phyloP scores from a whole-genome alignment of 2,329 filamentous ascomycete species.

The Lojkania enalia region DNA sequence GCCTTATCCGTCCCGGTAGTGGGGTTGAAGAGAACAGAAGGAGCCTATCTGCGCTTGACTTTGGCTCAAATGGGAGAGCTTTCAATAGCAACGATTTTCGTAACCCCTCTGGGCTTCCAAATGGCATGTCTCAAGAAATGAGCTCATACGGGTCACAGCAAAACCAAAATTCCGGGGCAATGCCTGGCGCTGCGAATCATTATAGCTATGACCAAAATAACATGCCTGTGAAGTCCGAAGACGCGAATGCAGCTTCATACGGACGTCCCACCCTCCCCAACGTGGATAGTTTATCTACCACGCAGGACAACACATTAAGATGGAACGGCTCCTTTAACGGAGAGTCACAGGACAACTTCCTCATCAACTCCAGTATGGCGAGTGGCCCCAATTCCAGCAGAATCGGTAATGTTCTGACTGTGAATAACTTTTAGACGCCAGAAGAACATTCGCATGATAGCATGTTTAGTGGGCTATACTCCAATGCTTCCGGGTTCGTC shows the following conservation, averaged over 20 bases:
- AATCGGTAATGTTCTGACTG: slow-evolving; percentile 48
- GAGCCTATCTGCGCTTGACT: slow-evolving; percentile 42
- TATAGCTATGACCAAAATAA: slow-evolving; percentile 42
- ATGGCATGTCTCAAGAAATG: slow-evolving; percentile 30
- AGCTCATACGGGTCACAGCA: slow-evolving; percentile 33
- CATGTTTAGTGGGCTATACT: slow-evolving; percentile 55
- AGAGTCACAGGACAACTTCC: slow-evolving; percentile 49
- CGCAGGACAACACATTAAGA: slow-evolving; percentile 46
- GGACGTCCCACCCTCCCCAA: slow-evolving; percentile 41
- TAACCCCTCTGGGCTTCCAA: slow-evolving; percentile 30
- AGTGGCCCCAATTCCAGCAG: slow-evolving; percentile 49
- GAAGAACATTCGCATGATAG: slow-evolving; percentile 51
- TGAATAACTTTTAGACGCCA: slow-evolving; percentile 46
- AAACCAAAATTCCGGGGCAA: slow-evolving; percentile 24
- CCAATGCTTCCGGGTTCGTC: slow-evolving; percentile 49
- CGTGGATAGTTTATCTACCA: slow-evolving; percentile 40
- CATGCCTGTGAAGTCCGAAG: slow-evolving; percentile 41
- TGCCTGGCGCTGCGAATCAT: slow-evolving; percentile 27
- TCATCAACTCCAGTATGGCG: slow-evolving; percentile 53
- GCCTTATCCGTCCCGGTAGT: slow-evolving; percentile 49
- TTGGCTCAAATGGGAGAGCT: slow-evolving; percentile 30
- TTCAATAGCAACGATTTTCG: slow-evolving; percentile 42
- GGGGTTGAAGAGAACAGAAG: slow-evolving; percentile 43
- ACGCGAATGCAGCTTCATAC: slow-evolving; percentile 32
- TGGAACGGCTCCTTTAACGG: slow-evolving; percentile 52